Percentiles rank a stretch among this genome's conserved stretches.
Conservation (phyloP, 192 early-diverging fungal species). For the Gryganskiella cystojenkinii region DNA sequence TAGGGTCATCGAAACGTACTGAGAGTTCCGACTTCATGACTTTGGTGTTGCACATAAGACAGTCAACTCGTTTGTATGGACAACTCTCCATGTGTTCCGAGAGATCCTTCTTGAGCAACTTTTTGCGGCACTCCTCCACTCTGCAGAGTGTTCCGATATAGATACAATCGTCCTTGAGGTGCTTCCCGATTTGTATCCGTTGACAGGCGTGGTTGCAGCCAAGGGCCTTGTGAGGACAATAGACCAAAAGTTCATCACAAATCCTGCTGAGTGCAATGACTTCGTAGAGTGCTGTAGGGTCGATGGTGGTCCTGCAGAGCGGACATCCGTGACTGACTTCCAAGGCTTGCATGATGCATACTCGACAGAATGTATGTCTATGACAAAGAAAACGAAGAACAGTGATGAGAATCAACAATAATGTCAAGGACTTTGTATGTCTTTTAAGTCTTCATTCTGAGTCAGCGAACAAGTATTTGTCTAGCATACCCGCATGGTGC, state of each 20-base stretch:
- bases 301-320: slow-evolving; percentile 64
- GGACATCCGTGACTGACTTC: slow-evolving; percentile 62
- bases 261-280: slow-evolving; percentile 71
- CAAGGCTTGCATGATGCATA: slow-evolving; percentile 68
- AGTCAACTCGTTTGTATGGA: slow-evolving; percentile 60
- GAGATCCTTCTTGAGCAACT: slow-evolving; percentile 66
- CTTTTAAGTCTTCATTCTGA: no score
- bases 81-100: slow-evolving; percentile 67
- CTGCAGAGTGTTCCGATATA: slow-evolving; percentile 61
- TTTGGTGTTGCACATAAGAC: slow-evolving; percentile 66
- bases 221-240: slow-evolving; percentile 60
- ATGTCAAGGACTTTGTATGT: no score
- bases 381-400: slow-evolving; percentile 1
- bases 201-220: slow-evolving; percentile 70
- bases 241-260: slow-evolving; percentile 72
- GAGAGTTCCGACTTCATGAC: slow-evolving; percentile 59
- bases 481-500: slow-evolving; percentile 44
- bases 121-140: slow-evolving; percentile 63
- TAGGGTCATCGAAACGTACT: slow-evolving; percentile 36
- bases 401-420: no score
- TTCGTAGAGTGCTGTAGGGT: slow-evolving; percentile 55
- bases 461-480: neutral
- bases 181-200: slow-evolving; percentile 63
- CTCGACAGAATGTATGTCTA: slow-evolving; percentile 75
- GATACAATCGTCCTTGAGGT: slow-evolving; percentile 67